Conservation (phyloP, 2,329 filamentous ascomycete species). For the Tetracladium maxilliforme region DNA sequence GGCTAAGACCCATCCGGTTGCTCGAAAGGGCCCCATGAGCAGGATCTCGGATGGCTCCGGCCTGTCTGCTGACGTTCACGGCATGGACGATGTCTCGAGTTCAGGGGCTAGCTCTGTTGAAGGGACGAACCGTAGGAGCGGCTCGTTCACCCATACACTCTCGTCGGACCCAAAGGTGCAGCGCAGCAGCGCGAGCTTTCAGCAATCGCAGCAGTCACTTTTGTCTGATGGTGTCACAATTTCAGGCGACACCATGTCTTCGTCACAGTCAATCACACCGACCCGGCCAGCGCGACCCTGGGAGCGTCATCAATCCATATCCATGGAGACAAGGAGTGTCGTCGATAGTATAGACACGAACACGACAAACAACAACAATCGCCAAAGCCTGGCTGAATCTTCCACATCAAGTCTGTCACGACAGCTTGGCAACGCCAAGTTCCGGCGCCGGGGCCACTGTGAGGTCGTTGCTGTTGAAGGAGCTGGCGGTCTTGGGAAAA, state of each 20-base stretch:
- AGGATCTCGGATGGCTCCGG: conserved; percentile 38
- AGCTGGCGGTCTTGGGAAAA: conserved; percentile 49
- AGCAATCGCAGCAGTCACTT: no score
- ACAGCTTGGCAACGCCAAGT: conserved; percentile 40
- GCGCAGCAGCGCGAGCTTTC: no score
- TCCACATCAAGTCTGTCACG: conserved; percentile 34
- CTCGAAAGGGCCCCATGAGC: conserved; percentile 23
- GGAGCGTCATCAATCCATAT: no score
- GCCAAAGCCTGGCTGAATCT: conserved; percentile 24
- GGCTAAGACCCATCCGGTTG: conserved; percentile 44
- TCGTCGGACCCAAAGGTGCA: conserved; percentile 26
- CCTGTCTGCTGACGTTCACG: conserved; percentile 27
- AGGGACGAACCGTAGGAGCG: conserved; percentile 28
- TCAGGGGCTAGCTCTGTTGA: conserved; percentile 44
- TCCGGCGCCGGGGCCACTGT: conserved; percentile 45
- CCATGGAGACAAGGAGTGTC: no score
- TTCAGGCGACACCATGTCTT: no score
- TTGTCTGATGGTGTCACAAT: no score
- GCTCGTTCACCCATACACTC: conserved; percentile 30
- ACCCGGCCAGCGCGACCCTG: no score
- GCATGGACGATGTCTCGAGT: conserved; percentile 38
- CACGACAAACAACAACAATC: no score
- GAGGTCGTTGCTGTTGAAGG: conserved; percentile 49
- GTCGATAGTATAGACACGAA: no score
- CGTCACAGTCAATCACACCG: no score